Evolutionary conservation across 2,329 filamentous ascomycete species (phyloP), one percentile per base, ranked within the genome.

Genomic region (Xylariaceae sp.): DNA sequence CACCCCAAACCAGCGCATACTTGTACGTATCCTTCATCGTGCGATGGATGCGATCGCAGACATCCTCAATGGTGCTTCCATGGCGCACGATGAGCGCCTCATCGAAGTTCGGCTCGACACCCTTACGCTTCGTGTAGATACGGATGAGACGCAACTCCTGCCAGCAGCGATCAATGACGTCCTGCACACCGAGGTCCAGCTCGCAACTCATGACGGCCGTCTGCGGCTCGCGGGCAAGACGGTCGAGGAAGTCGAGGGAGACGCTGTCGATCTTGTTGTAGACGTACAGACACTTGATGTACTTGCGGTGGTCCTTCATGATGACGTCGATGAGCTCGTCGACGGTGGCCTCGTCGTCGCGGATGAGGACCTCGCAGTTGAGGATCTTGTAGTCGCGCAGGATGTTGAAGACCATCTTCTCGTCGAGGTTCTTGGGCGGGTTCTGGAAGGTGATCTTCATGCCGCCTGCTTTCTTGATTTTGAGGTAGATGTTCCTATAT

Each of bases 251-350:
- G 73, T 97, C 92, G 66, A 99, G 84, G 48, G 89, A 93, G 62
- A 99, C 90, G 73, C 86, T 88, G 78, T 99, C 94, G 77, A 99
- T 96, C 78, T 99, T 99, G 88, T 99, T 99, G 86, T 99, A 99
- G 37, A 97, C 93, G 77, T 99, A 99, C 37, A 99, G 82, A 72
- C 90, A 88, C 73, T 81, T 85, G 79, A 99, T 97, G 80, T 99
- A 99, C 75, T 96, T 99, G 72, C 94, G 82, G 79, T 99, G 94
- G 72, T 97, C 91, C 76, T 94, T 96, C 93, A 97, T 97, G 76
- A 99, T 97, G 62, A 97, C 92, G 74, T 99, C 94, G 77, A 99
- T 99, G 74, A 99, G 89, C 76, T 99, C 93, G 77, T 99, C 94
- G 42, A 99, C 92, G 0, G 94, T 97, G 47, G 89, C 91, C 73